Evolutionary conservation across 73 alveolate species (phyloP).

Genomic region (Paramecium sonneborni): DNA sequence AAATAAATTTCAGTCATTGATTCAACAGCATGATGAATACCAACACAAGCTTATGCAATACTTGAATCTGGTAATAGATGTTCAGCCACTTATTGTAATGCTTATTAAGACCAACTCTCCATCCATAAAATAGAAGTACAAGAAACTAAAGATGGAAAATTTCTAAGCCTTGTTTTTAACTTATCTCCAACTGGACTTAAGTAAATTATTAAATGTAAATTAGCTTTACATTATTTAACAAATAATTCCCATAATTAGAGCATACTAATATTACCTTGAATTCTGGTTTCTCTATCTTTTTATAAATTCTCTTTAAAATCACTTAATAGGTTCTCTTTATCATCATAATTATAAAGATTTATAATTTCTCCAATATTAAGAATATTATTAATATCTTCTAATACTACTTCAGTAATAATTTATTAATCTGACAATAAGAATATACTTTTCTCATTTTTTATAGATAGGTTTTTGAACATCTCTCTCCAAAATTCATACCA

Average conservation of each 20-base stretch:
- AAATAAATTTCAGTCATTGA: constrained; percentile 61
- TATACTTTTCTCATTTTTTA: constrained; percentile 82
- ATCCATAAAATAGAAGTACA: constrained; percentile 95
- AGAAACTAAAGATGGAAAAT: constrained; percentile 91
- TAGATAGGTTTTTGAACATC: constrained; percentile 79
- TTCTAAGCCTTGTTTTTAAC: constrained; percentile 78
- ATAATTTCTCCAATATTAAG: constrained; percentile 95
- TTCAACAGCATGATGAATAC: constrained; percentile 80
- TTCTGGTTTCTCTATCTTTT: constrained; percentile 72
- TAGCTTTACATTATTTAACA: constrained; percentile 82
- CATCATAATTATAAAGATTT: constrained; percentile 89
- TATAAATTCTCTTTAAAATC: constrained; percentile 85
- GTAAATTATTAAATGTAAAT: constrained; percentile 86
- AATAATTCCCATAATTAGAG: constrained; percentile 85
- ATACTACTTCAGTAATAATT: constrained; percentile 82
- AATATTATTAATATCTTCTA: constrained; percentile 91
- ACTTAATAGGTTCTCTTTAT: constrained; percentile 82
- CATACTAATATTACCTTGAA: constrained; percentile 68
- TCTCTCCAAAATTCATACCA: constrained; percentile 90
- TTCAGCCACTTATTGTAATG: constrained; percentile 81
- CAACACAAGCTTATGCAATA: constrained; percentile 83
- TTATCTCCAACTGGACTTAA: constrained; percentile 94
- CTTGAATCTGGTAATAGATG: constrained; percentile 57
- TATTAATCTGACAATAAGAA: constrained; percentile 87
- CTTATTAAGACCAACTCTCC: constrained; percentile 94